Evolutionary conservation across 1,284 basidiomycete species (phyloP), one percentile per base, ranked within the genome.

Genomic region (Ceratobasidium sp.): DNA sequence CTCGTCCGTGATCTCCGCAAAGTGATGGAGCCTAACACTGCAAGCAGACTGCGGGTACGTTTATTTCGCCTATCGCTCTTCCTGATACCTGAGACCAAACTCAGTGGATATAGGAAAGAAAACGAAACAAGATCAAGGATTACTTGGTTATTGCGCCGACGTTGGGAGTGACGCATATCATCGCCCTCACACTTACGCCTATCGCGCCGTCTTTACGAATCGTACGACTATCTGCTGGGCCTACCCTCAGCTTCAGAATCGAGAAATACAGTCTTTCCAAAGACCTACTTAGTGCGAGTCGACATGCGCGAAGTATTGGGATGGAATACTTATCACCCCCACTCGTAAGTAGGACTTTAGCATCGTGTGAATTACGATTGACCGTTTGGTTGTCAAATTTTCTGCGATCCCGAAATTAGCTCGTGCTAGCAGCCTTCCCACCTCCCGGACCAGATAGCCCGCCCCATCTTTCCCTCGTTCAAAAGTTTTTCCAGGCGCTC

Each of bases 11-110:
- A 99, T 82, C 85, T 98, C 78, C 87, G 98, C 77, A 93, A 94
- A 81, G 91, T 98, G 75, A 95, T 99, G 94, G 98, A 99, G 82
- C 98, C 98, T 74, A 96, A 98, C 81, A 99, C 98, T 23, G 98
- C 97, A 6, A 91, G 91, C 74, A 87, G 96, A 62, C 87, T 99
- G 21, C 90, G 85, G 83, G 95, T 96, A 77, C 76, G 88, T 47
- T 23, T 35, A 5, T 14, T 55, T 59, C 32, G 55, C 35, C 9
- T 63, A 7, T 21, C 47, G n/a, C 41, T 13, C 26, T 55, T 61
- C 32, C 23, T 62, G 54, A n/a, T 50, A 58, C 50, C 44, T 67
- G n/a, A 69, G 38, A 28, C 41, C 50, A 43, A 44, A 21, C 69
- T 50, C 49, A 47, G 43, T 50, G 16, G 30, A 28, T 28, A 50